Percentiles rank a stretch among this genome's conserved stretches.
These are phyloP conservation scores for Prunus fruticosa DNA, from an alignment of 306 rosid genomes.

Conservation along the genomic window DNA sequence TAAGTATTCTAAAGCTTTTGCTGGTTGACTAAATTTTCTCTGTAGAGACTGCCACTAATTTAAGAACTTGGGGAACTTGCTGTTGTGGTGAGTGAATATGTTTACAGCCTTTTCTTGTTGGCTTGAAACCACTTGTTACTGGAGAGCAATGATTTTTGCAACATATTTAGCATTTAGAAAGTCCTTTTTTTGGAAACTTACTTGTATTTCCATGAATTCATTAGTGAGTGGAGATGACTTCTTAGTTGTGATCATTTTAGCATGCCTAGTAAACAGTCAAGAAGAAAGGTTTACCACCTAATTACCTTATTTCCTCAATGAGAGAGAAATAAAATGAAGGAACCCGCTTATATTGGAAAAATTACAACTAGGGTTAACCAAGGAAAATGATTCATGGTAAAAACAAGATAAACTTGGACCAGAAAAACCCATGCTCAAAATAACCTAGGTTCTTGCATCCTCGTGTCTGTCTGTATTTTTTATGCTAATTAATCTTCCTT, in stretches of 20 bases:
- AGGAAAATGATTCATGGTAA: too few species aligned
- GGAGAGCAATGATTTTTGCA: not conserved
- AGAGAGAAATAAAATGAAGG: too few species aligned
- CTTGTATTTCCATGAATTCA: not conserved
- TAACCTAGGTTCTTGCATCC: not conserved
- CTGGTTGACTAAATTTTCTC: not conserved
- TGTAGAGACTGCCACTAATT: not conserved
- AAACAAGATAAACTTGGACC: too few species aligned
- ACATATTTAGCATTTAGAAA: not conserved
- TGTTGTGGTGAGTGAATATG: not conserved
- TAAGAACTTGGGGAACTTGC: not conserved
- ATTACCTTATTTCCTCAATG: too few species aligned
- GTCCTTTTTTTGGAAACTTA: not conserved
- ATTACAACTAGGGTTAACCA: too few species aligned
- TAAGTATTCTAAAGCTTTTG: not conserved
- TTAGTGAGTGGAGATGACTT: not conserved
- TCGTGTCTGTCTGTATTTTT: constrained; percentile 13
- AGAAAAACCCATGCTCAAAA: too few species aligned
- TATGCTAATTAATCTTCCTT: not conserved
- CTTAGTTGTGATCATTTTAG: not conserved
- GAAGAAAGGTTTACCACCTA: too few species aligned
- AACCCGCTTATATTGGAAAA: too few species aligned
- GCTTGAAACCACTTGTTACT: not conserved
- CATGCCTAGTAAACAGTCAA: not conserved
- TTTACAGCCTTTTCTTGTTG: not conserved